Conservation (phyloP, 805 yeast genomes). For the Wickerhamiella brachini region DNA sequence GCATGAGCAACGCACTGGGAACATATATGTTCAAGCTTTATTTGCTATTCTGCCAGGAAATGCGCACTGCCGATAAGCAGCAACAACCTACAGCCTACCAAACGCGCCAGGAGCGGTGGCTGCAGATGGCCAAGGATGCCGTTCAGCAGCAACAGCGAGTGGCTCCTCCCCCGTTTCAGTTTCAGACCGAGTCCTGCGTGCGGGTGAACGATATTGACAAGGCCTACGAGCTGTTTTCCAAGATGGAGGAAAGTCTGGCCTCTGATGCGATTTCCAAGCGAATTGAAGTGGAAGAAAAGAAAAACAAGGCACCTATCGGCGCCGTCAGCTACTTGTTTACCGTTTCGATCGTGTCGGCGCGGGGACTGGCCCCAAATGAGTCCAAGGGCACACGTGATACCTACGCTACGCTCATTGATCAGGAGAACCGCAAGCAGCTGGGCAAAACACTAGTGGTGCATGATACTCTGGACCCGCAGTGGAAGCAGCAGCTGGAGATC, state of each 20-base stretch:
- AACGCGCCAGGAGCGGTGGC: conserved; percentile 23
- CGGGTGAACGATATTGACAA: conserved; percentile 50
- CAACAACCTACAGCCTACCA: neutral
- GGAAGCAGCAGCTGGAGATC: conserved; percentile 78
- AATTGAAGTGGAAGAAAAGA: conserved; percentile 19
- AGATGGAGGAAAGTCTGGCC: conserved; percentile 32
- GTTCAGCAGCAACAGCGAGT: conserved; percentile 9
- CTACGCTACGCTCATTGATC: conserved; percentile 50
- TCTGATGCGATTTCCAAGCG: conserved; percentile 37
- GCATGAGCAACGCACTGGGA: conserved; percentile 48
- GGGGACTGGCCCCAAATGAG: conserved; percentile 37
- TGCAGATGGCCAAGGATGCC: conserved; percentile 25
- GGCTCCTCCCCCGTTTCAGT: conserved; percentile 41
- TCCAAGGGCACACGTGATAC: conserved; percentile 39
- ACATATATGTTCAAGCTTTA: conserved; percentile 31
- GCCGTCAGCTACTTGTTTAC: conserved; percentile 34
- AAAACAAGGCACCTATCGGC: neutral
- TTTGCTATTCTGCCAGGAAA: conserved; percentile 11
- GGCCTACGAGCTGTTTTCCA: conserved; percentile 17
- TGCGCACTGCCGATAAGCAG: conserved; percentile 5
- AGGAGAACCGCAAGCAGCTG: conserved; percentile 37
- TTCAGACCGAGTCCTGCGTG: conserved; percentile 52
- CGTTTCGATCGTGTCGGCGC: conserved; percentile 48
- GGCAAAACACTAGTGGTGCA: conserved; percentile 57
- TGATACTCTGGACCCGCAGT: conserved; percentile 54